Evolutionary conservation across 208 protist species (phyloP), one percentile per base, ranked within the genome.

Genomic region (Acanthamoeba sp.): DNA sequence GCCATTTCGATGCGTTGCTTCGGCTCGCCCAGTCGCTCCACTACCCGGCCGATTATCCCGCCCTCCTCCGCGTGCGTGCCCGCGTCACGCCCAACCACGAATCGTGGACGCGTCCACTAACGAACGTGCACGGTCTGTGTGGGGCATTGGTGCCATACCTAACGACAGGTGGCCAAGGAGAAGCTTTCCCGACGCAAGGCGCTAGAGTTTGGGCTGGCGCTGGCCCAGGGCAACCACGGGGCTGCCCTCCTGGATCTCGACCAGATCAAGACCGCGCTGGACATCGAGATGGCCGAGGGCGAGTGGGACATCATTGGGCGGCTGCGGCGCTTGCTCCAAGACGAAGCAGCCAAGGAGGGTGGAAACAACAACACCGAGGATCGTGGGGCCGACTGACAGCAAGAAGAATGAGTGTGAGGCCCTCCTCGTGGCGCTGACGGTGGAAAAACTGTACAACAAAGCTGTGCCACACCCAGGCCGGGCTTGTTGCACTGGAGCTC

Each of bases 211-310:
- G 71, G 71, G 0, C 71, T 80, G 0, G 22, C 29, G 34, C 36
- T 80, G 36, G 36, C 34, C 10, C 71, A 80, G 36, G 36, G 22
- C 32, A 34, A 34, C n/a, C 59, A 69, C 59, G 59, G 59, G 4
- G 59, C 59, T 7, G 14, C 71, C 7, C 36, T 80, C 0, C 24
- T 80, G 34, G 71, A 80, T 27, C 34, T 80, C 22, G 71, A 80
- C 38, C 71, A 80, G 71, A 80, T 80, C 38, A 38, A 34, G 38
- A 20, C 71, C 36, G 29, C 38, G 20, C 71, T 80, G 71, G 71
- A 48, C 22, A 48, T 80, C 38, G 36, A 38, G 36, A 80, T 80
- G 71, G 71, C 32, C 71, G 34, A 42, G 38, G 71, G 71, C 38
- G 71, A 80, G 71, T 80, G 71, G 71, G 71, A 80, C 71, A 45